These are phyloP conservation scores for Blastomyces parvus DNA, from an alignment of 2,329 filamentous ascomycete genomes.

Conservation along the genomic window DNA sequence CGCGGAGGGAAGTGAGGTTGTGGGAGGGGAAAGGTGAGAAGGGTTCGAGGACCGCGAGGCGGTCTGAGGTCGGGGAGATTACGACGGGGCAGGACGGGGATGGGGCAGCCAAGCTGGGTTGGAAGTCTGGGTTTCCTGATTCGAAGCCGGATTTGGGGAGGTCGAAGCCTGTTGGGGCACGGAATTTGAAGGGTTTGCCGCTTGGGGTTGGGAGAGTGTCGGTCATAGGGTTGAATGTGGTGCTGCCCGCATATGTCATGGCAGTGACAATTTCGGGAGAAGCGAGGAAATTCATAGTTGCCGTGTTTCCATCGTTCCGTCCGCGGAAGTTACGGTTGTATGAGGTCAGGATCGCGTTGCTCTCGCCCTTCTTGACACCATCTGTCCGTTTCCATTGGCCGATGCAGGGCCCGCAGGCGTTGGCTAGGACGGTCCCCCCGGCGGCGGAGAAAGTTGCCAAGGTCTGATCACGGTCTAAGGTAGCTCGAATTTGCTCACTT, in stretches of 20 bases:
- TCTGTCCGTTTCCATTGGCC: slow-evolving; percentile 94
- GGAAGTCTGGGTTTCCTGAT: slow-evolving; percentile 63
- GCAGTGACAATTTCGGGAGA: slow-evolving; percentile 95
- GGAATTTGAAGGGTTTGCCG: slow-evolving; percentile 76
- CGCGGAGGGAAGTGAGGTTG: slow-evolving; percentile 67
- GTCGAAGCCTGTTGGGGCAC: slow-evolving; percentile 55
- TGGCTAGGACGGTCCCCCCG: slow-evolving; percentile 82
- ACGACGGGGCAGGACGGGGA: slow-evolving; percentile 62
- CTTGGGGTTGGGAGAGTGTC: slow-evolving; percentile 72
- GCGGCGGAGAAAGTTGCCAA: slow-evolving; percentile 76
- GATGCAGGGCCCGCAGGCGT: slow-evolving; percentile 89
- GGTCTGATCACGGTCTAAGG: slow-evolving; percentile 79
- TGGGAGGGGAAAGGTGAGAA: slow-evolving; percentile 71
- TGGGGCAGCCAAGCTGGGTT: slow-evolving; percentile 61
- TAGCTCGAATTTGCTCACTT: slow-evolving; percentile 93
- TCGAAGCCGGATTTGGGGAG: slow-evolving; percentile 68
- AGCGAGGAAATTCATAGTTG: slow-evolving; percentile 97
- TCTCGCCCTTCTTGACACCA: slow-evolving; percentile 69
- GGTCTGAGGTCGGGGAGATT: slow-evolving; percentile 78
- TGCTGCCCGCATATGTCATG: slow-evolving; percentile 84
- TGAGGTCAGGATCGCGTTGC: slow-evolving; percentile 90
- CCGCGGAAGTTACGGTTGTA: slow-evolving; percentile 99
- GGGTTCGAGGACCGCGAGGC: slow-evolving; percentile 82
- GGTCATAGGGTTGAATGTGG: slow-evolving; percentile 92
- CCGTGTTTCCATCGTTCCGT: slow-evolving; percentile 90